These are phyloP conservation scores for Kwoniella sp. DNA, from an alignment of 768 basidiomycete species.

Conservation along the genomic window DNA sequence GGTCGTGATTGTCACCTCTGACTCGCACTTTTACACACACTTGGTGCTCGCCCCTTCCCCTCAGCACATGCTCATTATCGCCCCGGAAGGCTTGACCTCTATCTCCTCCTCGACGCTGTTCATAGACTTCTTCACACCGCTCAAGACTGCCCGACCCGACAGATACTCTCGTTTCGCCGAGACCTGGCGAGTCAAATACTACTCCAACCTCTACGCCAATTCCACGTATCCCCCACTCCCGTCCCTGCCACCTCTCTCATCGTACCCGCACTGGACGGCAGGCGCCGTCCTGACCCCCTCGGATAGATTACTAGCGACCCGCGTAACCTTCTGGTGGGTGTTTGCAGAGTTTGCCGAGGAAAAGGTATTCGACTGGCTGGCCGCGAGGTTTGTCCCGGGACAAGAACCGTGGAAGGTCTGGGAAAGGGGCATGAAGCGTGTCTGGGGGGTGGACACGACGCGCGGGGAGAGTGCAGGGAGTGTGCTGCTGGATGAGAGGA, in stretches of 20 bases:
- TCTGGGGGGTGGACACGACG: background rate
- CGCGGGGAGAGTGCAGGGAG: background rate
- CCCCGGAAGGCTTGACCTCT: conserved; percentile 29
- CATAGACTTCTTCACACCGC: conserved; percentile 13
- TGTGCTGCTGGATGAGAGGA: background rate
- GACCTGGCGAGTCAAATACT: conserved; percentile 33
- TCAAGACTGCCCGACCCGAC: background rate
- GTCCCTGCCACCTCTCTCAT: conserved; percentile 2
- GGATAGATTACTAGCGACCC: background rate
- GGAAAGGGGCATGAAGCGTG: conserved; percentile 24
- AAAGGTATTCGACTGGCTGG: conserved; percentile 29
- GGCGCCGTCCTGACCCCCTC: too few species aligned
- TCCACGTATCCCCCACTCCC: conserved; percentile 6
- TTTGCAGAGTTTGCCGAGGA: conserved; percentile 21
- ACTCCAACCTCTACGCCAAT: conserved; percentile 50
- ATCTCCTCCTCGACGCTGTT: conserved; percentile 21
- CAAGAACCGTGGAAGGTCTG: conserved; percentile 36
- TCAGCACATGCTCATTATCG: conserved; percentile 26
- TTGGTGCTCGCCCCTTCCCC: conserved; percentile 27
- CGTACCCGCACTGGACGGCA: conserved; percentile 9
- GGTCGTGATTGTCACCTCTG: conserved; percentile 53
- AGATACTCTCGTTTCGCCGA: conserved; percentile 18
- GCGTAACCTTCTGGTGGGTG: conserved; percentile 23
- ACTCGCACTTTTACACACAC: conserved; percentile 37
- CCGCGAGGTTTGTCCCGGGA: conserved; percentile 59